A percentile compares a stretch with the other conserved stretches of the same genome.
Conservation (phyloP, 1,139 yeast genomes). For the Arxiozyma heterogenica region DNA sequence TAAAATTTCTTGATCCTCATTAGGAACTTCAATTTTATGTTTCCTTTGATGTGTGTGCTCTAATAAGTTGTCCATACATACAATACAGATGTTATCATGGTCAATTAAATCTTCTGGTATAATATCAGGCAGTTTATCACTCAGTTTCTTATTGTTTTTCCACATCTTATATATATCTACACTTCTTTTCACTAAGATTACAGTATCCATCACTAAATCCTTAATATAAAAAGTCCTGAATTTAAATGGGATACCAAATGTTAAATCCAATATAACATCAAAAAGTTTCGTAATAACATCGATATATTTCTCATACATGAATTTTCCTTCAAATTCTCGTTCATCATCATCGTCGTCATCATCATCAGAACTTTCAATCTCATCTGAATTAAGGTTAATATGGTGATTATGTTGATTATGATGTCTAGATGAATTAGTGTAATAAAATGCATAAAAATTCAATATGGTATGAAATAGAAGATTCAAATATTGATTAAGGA, state of each 20-base stretch:
- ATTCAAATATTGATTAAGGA: slow-evolving; percentile 45
- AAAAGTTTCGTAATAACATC: slow-evolving; percentile 44
- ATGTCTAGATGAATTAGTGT: slow-evolving; percentile 9
- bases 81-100: slow-evolving; percentile 40
- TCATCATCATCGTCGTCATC: slow-evolving; percentile 18
- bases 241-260: slow-evolving; percentile 43
- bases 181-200: slow-evolving; percentile 42
- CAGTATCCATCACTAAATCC: slow-evolving; percentile 51
- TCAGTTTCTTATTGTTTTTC: slow-evolving; percentile 57
- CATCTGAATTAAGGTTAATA: not conserved
- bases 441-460: slow-evolving; percentile 47
- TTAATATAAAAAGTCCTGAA: slow-evolving; percentile 61
- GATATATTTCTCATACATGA: slow-evolving; percentile 48
- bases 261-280: slow-evolving; percentile 41
- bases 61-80: slow-evolving; percentile 30
- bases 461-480: slow-evolving; percentile 33
- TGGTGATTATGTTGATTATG: not conserved
- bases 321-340: slow-evolving; percentile 62
- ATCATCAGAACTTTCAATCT: slow-evolving; percentile 4
- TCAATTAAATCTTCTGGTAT: slow-evolving; percentile 50
- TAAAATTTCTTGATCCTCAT: not conserved
- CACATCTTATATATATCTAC: slow-evolving; percentile 47
- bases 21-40: slow-evolving; percentile 3
- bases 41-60: slow-evolving; percentile 8
- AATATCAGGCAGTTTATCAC: slow-evolving; percentile 53